Conservation (phyloP, 768 basidiomycete genomes). For the Udeniomyces megalosporus region DNA sequence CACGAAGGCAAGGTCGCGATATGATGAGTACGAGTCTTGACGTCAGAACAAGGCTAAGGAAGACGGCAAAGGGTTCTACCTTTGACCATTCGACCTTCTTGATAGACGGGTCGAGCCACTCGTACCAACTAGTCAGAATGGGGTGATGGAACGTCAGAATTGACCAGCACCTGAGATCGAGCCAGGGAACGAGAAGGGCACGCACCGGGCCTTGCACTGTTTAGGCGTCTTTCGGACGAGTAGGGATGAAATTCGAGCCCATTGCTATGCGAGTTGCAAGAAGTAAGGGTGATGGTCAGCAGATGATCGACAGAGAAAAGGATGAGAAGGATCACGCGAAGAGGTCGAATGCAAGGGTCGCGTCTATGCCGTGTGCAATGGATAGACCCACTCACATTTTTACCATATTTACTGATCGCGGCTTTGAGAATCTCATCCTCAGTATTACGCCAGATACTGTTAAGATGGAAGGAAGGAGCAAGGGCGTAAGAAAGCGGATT, state of each 20-base stretch:
- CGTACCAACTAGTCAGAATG: constrained; percentile 51
- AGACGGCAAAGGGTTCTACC: constrained; percentile 33
- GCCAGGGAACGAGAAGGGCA: background rate
- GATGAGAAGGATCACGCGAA: background rate
- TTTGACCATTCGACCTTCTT: constrained; percentile 99
- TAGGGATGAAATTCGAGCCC: constrained; percentile 95
- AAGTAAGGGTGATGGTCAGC: background rate
- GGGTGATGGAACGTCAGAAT: too few species aligned
- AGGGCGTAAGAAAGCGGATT: background rate
- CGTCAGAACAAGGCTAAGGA: background rate
- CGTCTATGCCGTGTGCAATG: too few species aligned
- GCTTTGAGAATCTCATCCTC: constrained; percentile 94
- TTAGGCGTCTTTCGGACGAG: constrained; percentile 97
- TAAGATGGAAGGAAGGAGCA: background rate
- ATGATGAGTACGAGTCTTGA: background rate
- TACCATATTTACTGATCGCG: constrained; percentile 49
- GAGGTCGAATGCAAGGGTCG: too few species aligned
- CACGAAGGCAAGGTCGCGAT: background rate
- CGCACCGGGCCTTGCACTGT: constrained; percentile 60
- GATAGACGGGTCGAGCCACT: constrained; percentile 98
- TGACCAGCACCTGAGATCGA: too few species aligned
- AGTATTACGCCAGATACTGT: constrained; percentile 12
- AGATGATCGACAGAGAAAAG: background rate
- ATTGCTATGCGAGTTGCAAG: constrained; percentile 23
- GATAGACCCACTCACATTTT: constrained; percentile 26